A percentile compares a stretch with the other conserved stretches of the same genome.
Conservation (phyloP, 2,329 filamentous ascomycete species). For the Fusarium chuoi region DNA sequence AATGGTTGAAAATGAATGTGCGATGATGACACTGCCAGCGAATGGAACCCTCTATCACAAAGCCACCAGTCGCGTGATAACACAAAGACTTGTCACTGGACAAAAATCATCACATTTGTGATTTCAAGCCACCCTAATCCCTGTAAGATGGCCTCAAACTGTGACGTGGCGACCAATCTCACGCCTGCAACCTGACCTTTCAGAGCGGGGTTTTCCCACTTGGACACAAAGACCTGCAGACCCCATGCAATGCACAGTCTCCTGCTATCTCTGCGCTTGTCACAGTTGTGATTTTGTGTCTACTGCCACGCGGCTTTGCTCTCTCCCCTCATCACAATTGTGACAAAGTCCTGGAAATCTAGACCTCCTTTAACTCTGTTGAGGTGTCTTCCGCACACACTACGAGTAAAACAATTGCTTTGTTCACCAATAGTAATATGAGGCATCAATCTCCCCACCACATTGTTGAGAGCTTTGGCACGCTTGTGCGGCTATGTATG, state of each 20-base stretch:
- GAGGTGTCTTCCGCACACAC: not conserved
- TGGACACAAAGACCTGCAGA: not conserved
- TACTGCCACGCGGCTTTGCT: not conserved
- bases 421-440: not conserved
- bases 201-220: not conserved
- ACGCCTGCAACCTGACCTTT: not conserved
- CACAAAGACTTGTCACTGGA: not conserved
- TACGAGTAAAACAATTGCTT: not conserved
- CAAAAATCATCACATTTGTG: not conserved
- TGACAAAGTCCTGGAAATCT: not conserved
- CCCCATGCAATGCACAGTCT: not conserved
- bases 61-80: not conserved
- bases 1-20: slow-evolving; percentile 1
- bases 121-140: not conserved
- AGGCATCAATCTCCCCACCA: not conserved
- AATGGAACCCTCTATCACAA: not conserved
- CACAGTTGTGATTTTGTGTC: not conserved
- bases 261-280: not conserved
- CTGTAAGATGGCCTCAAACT: not conserved
- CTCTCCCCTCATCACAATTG: not conserved
- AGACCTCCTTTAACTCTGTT: not conserved
- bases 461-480: not conserved
- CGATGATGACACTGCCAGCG: not conserved
- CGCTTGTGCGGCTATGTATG: not conserved
- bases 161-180: slow-evolving; percentile 6